A percentile compares a stretch with the other conserved stretches of the same genome.
phyloP scores from a whole-genome alignment of 352 stramenopile species.

The Phytophthora sp. region DNA sequence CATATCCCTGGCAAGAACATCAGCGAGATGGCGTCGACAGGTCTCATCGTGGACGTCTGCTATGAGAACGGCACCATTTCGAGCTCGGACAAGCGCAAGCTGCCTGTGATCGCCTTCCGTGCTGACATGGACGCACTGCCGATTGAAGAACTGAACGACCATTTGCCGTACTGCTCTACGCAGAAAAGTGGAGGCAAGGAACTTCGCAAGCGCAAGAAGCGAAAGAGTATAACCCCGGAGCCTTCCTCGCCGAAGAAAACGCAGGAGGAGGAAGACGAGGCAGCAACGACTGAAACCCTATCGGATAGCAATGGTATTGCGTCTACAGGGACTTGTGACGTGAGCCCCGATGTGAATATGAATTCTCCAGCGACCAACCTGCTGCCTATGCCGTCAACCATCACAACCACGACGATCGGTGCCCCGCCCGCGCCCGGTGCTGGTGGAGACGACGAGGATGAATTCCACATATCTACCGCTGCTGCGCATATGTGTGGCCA shows the following conservation, averaged over 20 bases:
- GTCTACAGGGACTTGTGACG: slow-evolving; percentile 8
- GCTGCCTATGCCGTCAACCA: slow-evolving; percentile 28
- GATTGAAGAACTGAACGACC: slow-evolving; percentile 87
- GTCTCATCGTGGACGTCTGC: slow-evolving; percentile 92
- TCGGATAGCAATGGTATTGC: slow-evolving; percentile 11
- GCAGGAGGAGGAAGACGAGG: slow-evolving; percentile 2
- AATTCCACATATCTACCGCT: slow-evolving; percentile 27
- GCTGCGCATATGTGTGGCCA: slow-evolving; percentile 95
- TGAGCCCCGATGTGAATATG: slow-evolving; percentile 30
- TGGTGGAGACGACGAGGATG: slow-evolving; percentile 41
- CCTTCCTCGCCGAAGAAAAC: slow-evolving; percentile 17
- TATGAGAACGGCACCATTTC: slow-evolving; percentile 64
- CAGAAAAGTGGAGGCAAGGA: slow-evolving; percentile 67
- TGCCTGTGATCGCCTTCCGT: slow-evolving; percentile 91
- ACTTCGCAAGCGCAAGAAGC: slow-evolving; percentile 69
- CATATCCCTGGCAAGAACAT: slow-evolving; percentile 79
- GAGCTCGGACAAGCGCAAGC: slow-evolving; percentile 55
- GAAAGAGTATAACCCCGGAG: slow-evolving; percentile 41
- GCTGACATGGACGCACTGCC: slow-evolving; percentile 97
- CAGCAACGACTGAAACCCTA: not conserved
- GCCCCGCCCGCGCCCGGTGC: slow-evolving; percentile 39
- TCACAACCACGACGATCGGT: slow-evolving; percentile 35
- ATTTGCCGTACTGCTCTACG: slow-evolving; percentile 81
- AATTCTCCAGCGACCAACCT: slow-evolving; percentile 17
- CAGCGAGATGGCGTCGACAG: slow-evolving; percentile 79